phyloP scores from a whole-genome alignment of 2,329 filamentous ascomycete genomes.

The Neospermospora avenae region DNA sequence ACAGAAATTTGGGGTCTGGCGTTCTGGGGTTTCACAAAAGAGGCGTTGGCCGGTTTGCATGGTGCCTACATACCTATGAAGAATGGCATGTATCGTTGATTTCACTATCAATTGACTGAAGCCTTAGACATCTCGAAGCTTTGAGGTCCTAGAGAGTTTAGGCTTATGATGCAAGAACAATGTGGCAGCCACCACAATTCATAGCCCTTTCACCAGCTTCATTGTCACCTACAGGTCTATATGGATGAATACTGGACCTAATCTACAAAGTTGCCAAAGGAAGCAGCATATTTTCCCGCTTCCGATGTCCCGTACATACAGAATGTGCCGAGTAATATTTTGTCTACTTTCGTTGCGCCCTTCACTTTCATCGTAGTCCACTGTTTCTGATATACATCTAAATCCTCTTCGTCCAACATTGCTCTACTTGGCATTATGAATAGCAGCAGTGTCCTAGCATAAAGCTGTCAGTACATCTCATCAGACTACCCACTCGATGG shows the following conservation, averaged over 20 bases:
- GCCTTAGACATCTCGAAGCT: not conserved
- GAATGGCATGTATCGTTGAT: not conserved
- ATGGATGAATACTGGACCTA: not conserved
- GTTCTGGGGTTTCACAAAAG: constrained; percentile 7
- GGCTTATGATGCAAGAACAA: not conserved
- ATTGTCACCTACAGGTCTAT: not conserved
- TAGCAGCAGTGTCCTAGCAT: constrained; percentile 23
- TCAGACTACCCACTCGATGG: not conserved
- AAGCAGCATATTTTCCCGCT: not conserved
- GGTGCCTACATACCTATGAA: not conserved
- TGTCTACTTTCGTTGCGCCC: not conserved
- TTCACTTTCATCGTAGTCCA: too few relatives aligned
- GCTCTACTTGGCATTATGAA: constrained; percentile 24
- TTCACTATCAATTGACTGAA: not conserved
- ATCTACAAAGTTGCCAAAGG: not conserved
- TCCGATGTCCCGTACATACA: not conserved
- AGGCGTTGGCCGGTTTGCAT: constrained; percentile 12
- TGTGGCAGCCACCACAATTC: not conserved
- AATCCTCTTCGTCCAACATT: not conserved
- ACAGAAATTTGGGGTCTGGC: constrained; percentile 18
- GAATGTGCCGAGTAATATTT: not conserved
- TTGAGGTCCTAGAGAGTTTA: not conserved
- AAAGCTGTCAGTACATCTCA: not conserved
- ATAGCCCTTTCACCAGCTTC: not conserved
- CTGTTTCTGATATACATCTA: too few relatives aligned